A percentile compares a stretch with the other conserved stretches of the same genome.
Evolutionary conservation across 2,329 filamentous ascomycete species (phyloP).

Genomic region (Claviceps digitariae): DNA sequence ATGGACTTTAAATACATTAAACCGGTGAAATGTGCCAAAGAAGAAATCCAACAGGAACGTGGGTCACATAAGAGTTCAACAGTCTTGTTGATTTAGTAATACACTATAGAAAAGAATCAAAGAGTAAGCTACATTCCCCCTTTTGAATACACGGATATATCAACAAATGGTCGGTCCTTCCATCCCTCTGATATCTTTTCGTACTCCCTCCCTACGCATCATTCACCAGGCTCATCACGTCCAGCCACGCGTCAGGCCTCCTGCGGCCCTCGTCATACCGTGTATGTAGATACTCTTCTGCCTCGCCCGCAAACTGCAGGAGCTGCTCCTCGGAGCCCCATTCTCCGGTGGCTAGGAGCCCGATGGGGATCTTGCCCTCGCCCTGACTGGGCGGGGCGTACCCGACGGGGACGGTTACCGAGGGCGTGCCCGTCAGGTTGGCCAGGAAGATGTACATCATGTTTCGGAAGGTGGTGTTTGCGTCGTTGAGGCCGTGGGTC

Average conservation of each 20-base stretch:
- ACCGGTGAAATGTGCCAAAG: too few relatives aligned
- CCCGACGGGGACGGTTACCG: conserved; percentile 61
- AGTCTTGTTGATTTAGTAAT: too few relatives aligned
- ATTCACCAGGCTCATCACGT: conserved; percentile 31
- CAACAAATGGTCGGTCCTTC: too few relatives aligned
- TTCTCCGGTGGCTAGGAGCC: conserved; percentile 50
- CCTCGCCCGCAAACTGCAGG: conserved; percentile 44
- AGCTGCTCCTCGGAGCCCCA: conserved; percentile 55
- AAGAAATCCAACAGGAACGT: too few relatives aligned
- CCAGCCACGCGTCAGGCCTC: conserved; percentile 42
- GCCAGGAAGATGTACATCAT: conserved; percentile 83
- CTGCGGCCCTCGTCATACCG: conserved; percentile 33
- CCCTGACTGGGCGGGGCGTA: conserved; percentile 47
- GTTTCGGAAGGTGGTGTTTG: conserved; percentile 55
- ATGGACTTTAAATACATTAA: too few relatives aligned
- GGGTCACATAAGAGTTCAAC: too few relatives aligned
- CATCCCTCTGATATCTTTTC: too few relatives aligned
- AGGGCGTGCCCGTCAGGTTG: conserved; percentile 68
- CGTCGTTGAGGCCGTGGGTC: conserved; percentile 61
- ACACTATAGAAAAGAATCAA: too few relatives aligned
- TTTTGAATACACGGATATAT: too few relatives aligned
- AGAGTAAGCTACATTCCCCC: too few relatives aligned
- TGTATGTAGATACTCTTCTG: conserved; percentile 40
- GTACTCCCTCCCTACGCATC: background rate
- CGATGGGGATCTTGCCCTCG: conserved; percentile 45